Evolutionary conservation across 768 basidiomycete species (phyloP).

Genomic region (Calocybe cyanea): DNA sequence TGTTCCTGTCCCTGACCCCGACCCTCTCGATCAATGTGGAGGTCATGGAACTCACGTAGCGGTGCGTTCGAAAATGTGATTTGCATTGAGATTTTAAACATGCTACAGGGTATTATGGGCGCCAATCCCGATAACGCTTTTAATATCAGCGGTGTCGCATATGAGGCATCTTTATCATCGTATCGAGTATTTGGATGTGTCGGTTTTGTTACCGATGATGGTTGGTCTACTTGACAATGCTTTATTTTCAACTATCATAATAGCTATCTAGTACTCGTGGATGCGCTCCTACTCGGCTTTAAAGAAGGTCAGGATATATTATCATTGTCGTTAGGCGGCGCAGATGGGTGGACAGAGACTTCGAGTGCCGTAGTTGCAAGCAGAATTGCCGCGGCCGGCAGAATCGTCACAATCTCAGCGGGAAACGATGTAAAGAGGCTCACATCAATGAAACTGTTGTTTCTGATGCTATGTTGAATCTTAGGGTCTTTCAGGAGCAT

Average conservation of each 20-base stretch:
- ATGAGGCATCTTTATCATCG: conserved; percentile 46
- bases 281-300: conserved; percentile 47
- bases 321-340: conserved; percentile 61
- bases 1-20: conserved; percentile 44
- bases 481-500: conserved; percentile 54
- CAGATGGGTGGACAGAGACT: conserved; percentile 62
- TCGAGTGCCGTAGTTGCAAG: conserved; percentile 52
- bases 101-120: conserved; percentile 52
- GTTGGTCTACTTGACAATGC: conserved; percentile 27
- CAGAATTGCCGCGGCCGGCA: conserved; percentile 52
- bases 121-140: conserved; percentile 56
- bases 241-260: background rate
- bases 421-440: conserved; percentile 41
- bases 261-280: conserved; percentile 30
- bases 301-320: conserved; percentile 59
- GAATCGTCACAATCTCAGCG: conserved; percentile 59
- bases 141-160: conserved; percentile 71
- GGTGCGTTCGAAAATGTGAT: conserved; percentile 21
- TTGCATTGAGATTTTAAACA: conserved; percentile 12
- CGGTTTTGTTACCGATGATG: conserved; percentile 46
- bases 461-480: background rate
- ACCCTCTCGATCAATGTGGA: conserved; percentile 51
- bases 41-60: conserved; percentile 58
- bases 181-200: conserved; percentile 63
- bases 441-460: background rate